A percentile compares a stretch with the other conserved stretches of the same genome.
phyloP scores from a whole-genome alignment of 805 yeast species.

The Henningerozyma blattae region DNA sequence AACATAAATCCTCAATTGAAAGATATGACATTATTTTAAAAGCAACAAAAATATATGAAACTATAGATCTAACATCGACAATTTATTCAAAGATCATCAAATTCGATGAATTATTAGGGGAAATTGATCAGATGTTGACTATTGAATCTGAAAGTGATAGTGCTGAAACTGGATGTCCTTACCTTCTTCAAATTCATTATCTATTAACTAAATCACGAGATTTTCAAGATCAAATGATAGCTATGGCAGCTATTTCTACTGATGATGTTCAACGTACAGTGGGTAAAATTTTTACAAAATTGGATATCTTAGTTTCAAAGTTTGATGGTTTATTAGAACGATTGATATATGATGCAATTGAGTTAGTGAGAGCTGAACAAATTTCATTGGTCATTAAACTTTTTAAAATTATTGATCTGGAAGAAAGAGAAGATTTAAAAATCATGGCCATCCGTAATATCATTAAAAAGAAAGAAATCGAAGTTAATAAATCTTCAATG shows the following conservation, averaged over 20 bases:
- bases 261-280: slow-evolving; percentile 62
- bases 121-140: slow-evolving; percentile 43
- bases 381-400: slow-evolving; percentile 54
- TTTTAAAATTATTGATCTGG: slow-evolving; percentile 68
- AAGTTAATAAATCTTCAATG: slow-evolving; percentile 16
- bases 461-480: slow-evolving; percentile 21
- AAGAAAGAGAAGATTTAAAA: slow-evolving; percentile 66
- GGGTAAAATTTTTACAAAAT: slow-evolving; percentile 26
- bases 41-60: slow-evolving; percentile 57
- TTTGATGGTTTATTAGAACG: slow-evolving; percentile 57
- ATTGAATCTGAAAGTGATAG: slow-evolving; percentile 23
- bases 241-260: slow-evolving; percentile 38
- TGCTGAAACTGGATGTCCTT: slow-evolving; percentile 33
- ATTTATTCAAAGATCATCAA: slow-evolving; percentile 51
- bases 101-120: slow-evolving; percentile 38
- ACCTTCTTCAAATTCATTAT: slow-evolving; percentile 57
- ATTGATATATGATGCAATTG: slow-evolving; percentile 59
- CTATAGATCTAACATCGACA: slow-evolving; percentile 55
- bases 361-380: slow-evolving; percentile 60
- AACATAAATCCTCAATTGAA: slow-evolving; percentile 45
- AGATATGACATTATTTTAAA: slow-evolving; percentile 59
- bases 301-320: slow-evolving; percentile 31
- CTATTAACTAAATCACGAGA: slow-evolving; percentile 60
- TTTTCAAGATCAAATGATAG: slow-evolving; percentile 60
- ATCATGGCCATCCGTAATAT: slow-evolving; percentile 26